Base-by-base conservation (phyloP, 2,329 filamentous ascomycete species). In the Bisporella sp. region DNA sequence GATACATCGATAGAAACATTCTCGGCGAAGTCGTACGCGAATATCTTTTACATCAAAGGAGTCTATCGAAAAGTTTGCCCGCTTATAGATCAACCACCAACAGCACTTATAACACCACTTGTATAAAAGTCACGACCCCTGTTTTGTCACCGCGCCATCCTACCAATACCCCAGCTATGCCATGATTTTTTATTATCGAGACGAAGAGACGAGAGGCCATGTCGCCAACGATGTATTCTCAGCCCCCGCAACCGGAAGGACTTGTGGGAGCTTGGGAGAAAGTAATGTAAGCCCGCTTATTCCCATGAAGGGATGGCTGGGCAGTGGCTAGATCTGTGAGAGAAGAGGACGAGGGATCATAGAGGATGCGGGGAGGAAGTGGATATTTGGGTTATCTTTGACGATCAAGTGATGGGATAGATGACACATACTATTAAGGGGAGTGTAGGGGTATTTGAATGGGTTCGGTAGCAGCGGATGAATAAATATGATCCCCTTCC, bases 151-250 rank as follows among this genome's bases (percentile, higher is more conserved):
- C 41, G 42, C 50, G 40, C 45, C 48, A 46, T 42, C 56, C 52
- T 54, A 47, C 54, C 54, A 56, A 57, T 57, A 56, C 54, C 53
- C 51, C 47, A 28, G 41, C 46, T 53, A 45, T 45, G 42, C 42
- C 30, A 13, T 30, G 8, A 32, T 28, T 7, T 12, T 42, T 42
- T 42, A 12, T 28, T 42, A 9, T 39, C 29, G 29, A 12, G 40
- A 42, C 13, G 40, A 42, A 42, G 40, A 12, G 9, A 11, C 6
- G 13, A 21, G 21, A 21, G 21, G 9, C 12, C 9, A 32, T 45
- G 42, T 30, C 30, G 30, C 42, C 42, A 6, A 45, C 3, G n/a
- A 13, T 6, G 8, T 45, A 21, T 31, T 45, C 21, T 45, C 30
- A 31, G 30, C 21, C 6, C 28, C 28, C 30, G 41, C 12, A 31